Base-by-base conservation (phyloP, 345 rosid species). In the Cardamine chenopodiifolia region DNA sequence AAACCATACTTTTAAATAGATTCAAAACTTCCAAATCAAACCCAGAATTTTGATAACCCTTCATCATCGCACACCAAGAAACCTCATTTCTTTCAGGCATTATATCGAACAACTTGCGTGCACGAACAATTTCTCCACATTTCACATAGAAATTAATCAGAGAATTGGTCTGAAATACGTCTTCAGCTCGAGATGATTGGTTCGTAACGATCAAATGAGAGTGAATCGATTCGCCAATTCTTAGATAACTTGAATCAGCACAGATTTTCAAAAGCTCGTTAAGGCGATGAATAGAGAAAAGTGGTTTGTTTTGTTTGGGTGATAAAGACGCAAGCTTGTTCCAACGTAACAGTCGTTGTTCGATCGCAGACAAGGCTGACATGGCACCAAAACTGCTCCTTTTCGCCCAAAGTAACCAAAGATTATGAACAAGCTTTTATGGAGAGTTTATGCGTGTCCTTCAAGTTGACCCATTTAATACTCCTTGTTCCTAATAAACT, bases 21-120 rank as follows among this genome's bases (percentile, higher is more conserved):
- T 69, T 73, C 20, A 90, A 66, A 17, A 86, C 97, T 73, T 93
- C 82, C 34, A 56, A 44, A 3, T 80, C 59, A 70, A 70, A 45
- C 61, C 90, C 92, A 40, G 44, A 60, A 60, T 82, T 88, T 49
- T 87, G 78, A 74, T 89, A 89, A 68, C 96, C 93, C 0, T 78
- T 64, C 98, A 93, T 93, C 71, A 93, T 56, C 10, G 98, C 66
- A 57, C 85, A 57, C 85, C 89, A 93, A 74, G 98, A 89, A 37
- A 90, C 89, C 32, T 81, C 89, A 40, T 85, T 88, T 55, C 92
- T 84, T 0, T 74, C 67, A 20, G 44, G 84, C 91, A 89, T 85
- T 37, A 32, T 32, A 69, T 87, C 97, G 70, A 93, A 90, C 87
- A 93, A 1, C 28, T 79, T 75, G 75, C 81, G 92, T 10, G 96